Base-by-base conservation (phyloP, 2,329 filamentous ascomycete genomes). In the Xylariaceae sp. region DNA sequence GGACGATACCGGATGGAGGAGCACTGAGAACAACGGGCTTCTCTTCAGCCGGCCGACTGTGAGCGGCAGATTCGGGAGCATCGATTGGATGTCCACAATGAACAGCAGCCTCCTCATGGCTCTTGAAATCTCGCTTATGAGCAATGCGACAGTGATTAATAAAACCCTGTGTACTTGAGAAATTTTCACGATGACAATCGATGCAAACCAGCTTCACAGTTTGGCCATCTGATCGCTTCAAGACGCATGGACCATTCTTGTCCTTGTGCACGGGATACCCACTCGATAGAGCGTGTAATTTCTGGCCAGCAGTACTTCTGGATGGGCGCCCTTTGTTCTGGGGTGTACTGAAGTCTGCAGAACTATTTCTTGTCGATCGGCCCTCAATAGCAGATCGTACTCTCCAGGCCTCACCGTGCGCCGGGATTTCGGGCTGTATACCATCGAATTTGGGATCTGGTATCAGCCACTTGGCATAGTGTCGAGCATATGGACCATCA, bases 91-190 rank as follows among this genome's bases (percentile, higher is more conserved):
- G 84, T 42, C 93, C 93, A 57, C 89, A 94, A 48, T 87, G 86
- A 45, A 91, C 77, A 25, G 92, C 93, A 51, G 93, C 93, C 60
- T 91, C 88, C 65, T 97, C 92, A 61, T 98, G 93, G 58, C 89
- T 96, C 69, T 95, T 92, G 73, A 91, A 97, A 53, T 94, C 90
- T 48, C 88, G 80, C 63, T 86, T 87, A 69, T 98, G 93, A 21
- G 91, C 90, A 58, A 98, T 97, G 46, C 93, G 89, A 64, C 92
- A 97, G 64, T 98, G 93, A 63, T 98, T 98, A 71, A 98, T 93
- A 69, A 97, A 97, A n/a, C 93, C 93, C 67, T 97, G 93, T 0
- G 91, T 94, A 70, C 91, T 97, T 45, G 86, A 91, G 62, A 97
- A 97, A 65, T 96, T 88, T 64, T 89, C 88, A 53, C 92, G 80